These are phyloP conservation scores for Chlamydomonas schloesseri DNA, from an alignment of 139 green algal genomes.

Conservation along the genomic window DNA sequence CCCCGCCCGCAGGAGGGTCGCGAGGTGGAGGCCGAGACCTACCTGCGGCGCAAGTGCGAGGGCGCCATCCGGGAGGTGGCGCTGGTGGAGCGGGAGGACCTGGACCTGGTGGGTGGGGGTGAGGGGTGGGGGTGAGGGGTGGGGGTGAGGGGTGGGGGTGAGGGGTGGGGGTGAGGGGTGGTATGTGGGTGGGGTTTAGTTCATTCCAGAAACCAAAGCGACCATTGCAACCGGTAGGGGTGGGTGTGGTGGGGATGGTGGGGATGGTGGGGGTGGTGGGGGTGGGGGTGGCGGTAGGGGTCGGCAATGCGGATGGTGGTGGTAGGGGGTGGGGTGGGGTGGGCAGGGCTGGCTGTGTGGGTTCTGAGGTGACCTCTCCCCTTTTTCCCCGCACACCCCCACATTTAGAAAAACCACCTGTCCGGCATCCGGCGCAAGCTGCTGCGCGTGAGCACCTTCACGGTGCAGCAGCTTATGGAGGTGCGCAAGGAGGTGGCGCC, in stretches of 20 bases:
- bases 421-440: slow-evolving; percentile 86
- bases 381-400: not conserved
- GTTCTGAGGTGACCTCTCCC: too few species aligned
- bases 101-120: slow-evolving; percentile 84
- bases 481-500: slow-evolving; percentile 85
- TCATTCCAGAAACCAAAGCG: too few species aligned
- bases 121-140: not conserved
- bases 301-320: too few species aligned
- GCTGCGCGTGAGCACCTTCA: slow-evolving; percentile 91
- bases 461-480: slow-evolving; percentile 88
- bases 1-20: slow-evolving; percentile 48
- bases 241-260: slow-evolving; percentile 10
- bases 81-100: slow-evolving; percentile 89
- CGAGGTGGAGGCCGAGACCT: slow-evolving; percentile 91
- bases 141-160: not conserved
- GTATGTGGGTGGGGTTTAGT: not conserved
- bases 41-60: slow-evolving; percentile 83
- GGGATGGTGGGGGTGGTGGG: not conserved
- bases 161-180: too few species aligned
- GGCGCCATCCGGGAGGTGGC: slow-evolving; percentile 78
- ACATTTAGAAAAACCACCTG: slow-evolving; percentile 95
- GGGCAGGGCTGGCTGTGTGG: too few species aligned
- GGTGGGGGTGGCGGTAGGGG: not conserved
- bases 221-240: too few species aligned
- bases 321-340: too few species aligned